Conservation (phyloP, 1,284 basidiomycete genomes). For the Taiwanofungus camphoratus region DNA sequence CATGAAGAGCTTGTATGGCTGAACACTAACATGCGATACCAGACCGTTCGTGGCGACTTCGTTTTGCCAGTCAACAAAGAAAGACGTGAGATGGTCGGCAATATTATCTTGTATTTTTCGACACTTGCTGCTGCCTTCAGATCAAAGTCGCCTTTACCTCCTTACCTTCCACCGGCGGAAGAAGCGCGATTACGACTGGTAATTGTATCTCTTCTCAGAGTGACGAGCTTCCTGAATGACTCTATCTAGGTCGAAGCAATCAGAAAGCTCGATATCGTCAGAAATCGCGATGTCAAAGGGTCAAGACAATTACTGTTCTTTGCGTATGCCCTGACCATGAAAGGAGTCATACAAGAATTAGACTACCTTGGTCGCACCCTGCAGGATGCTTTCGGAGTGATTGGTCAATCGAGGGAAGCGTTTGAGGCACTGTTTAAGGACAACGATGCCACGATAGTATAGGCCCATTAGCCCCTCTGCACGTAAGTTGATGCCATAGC, state of each 20-base stretch:
- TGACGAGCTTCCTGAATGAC: not conserved
- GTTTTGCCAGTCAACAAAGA: conserved; percentile 85
- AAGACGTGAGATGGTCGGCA: conserved; percentile 89
- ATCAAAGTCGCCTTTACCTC: conserved; percentile 87
- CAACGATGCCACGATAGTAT: not conserved
- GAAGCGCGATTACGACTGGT: conserved; percentile 76
- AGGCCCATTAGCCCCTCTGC: no score
- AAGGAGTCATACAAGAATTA: conserved; percentile 84
- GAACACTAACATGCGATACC: no score
- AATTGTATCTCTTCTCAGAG: conserved; percentile 1
- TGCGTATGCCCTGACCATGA: conserved; percentile 91
- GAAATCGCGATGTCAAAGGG: conserved; percentile 63
- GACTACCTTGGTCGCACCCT: conserved; percentile 72
- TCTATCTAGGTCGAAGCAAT: conserved; percentile 66
- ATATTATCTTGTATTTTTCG: conserved; percentile 90
- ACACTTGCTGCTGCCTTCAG: conserved; percentile 83
- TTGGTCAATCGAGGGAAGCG: conserved; percentile 48
- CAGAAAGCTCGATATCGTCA: conserved; percentile 79
- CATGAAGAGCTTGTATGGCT: not conserved
- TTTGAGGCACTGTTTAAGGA: conserved; percentile 31
- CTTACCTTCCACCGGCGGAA: conserved; percentile 91
- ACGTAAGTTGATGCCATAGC: no score
- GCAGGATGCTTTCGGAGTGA: conserved; percentile 87
- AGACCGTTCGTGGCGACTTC: conserved; percentile 79
- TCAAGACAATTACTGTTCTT: conserved; percentile 89